phyloP scores from a whole-genome alignment of 192 early-diverging fungal genomes.

The Umbelopsis vinacea region DNA sequence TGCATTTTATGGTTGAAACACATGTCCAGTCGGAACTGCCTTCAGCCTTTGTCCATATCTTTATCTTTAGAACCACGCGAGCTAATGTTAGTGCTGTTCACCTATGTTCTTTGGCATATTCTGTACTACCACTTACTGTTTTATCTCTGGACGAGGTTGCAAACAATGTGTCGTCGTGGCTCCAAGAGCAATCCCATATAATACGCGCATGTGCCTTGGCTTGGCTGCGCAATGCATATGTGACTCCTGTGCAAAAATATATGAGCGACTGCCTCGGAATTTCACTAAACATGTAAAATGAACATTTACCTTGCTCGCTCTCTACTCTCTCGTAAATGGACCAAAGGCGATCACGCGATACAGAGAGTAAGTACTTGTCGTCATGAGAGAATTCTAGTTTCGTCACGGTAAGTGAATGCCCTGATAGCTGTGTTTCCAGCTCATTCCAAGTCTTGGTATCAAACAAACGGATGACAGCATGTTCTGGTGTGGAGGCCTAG shows the following conservation, averaged over 20 bases:
- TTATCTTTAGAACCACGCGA: constrained; percentile 46
- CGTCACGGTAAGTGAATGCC: constrained; percentile 88
- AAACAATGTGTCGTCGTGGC: constrained; percentile 77
- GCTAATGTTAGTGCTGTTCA: neutral
- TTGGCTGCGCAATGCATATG: constrained; percentile 62
- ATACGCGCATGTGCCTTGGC: constrained; percentile 90
- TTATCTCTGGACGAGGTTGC: constrained; percentile 94
- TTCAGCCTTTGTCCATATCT: constrained; percentile 65
- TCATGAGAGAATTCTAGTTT: constrained; percentile 78
- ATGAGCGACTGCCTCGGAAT: neutral
- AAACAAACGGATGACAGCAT: constrained; percentile 78
- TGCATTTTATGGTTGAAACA: constrained; percentile 71
- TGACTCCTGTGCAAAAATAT: constrained; percentile 30
- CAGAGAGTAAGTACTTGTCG: constrained; percentile 73
- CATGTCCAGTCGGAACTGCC: constrained; percentile 42
- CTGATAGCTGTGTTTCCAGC: constrained; percentile 53
- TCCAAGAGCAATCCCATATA: constrained; percentile 91
- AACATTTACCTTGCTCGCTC: constrained; percentile 36
- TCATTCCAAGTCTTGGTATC: constrained; percentile 73
- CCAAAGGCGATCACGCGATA: constrained; percentile 91
- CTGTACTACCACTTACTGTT: constrained; percentile 47
- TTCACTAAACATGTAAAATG: neutral
- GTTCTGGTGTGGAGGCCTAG: constrained; percentile 68
- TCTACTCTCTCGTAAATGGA: constrained; percentile 68
- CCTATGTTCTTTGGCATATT: neutral